Evolutionary conservation across 148 eudicot species (phyloP), one percentile per base, ranked within the genome.

Genomic region (Hydrangea macrophylla): DNA sequence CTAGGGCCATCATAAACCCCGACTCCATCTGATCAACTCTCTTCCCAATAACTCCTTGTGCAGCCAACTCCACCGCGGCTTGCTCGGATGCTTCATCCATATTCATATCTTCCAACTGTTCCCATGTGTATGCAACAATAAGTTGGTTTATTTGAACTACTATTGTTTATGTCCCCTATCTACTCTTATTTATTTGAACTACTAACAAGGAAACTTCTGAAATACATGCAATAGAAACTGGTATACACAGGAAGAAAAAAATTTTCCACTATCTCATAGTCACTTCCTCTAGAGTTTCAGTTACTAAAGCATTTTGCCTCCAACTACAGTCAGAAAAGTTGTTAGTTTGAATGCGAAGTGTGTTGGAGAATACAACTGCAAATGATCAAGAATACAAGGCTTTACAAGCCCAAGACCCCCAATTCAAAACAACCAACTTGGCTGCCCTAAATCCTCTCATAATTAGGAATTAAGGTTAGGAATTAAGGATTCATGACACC

Each of bases 21-120:
- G 96, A 64, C 68, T 88, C 96, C 98, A 94, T 94, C 79, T 94
- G 77, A 80, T 94, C 98, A 67, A 94, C 98, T 78, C 98, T 85
- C 80, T 94, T 90, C 67, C 98, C 98, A 58, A 94, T 94, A 66
- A 90, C 98, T 74, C 97, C 97, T 65, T 94, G 98, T 45, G 97
- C 98, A 69, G 89, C 98, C 80, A 94, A 83, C 60, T 88, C 77
- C 26, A 94, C 96, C 10, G 97, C 97, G 65, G 85, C 78, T 79
- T 85, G 88, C 79, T 94, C 98, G 2, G 92, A 82, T 40, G 82
- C 81, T 72, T 91, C 89, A 73, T 94, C 96, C 92, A 88, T 94
- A 61, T 87, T 84, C 90, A 88, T 87, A 73, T 94, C 97, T 74
- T 94, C 90, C 42, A 94, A 88, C 96, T 94, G 80, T 62, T 65